Evolutionary conservation across 2,329 filamentous ascomycete genomes (phyloP).

Genomic region (Paramyrothecium sp.): DNA sequence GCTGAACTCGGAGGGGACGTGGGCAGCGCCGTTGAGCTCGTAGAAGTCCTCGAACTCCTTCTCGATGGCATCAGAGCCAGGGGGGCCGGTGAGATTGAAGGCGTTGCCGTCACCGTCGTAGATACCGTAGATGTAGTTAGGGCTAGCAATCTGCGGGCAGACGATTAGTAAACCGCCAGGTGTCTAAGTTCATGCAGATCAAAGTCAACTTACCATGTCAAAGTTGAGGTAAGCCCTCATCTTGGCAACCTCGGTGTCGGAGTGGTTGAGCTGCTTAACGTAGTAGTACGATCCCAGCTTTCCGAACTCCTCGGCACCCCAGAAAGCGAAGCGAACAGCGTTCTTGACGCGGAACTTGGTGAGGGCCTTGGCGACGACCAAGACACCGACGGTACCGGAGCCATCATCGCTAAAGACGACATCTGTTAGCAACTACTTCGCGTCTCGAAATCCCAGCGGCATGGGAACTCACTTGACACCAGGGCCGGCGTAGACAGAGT

Average conservation of each 20-base stretch:
- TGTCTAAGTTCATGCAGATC: background rate
- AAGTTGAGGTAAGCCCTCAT: slow-evolving; percentile 56
- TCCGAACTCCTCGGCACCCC: slow-evolving; percentile 52
- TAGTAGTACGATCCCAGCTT: slow-evolving; percentile 49
- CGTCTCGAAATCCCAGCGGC: background rate
- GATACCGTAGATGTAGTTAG: slow-evolving; percentile 51
- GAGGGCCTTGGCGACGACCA: slow-evolving; percentile 44
- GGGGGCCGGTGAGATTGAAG: slow-evolving; percentile 53
- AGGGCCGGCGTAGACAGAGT: slow-evolving; percentile 47
- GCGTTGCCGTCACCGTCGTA: slow-evolving; percentile 62
- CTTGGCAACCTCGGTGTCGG: slow-evolving; percentile 44
- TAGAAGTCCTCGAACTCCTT: slow-evolving; percentile 58
- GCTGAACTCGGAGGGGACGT: slow-evolving; percentile 61
- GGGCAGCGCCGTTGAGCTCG: slow-evolving; percentile 42
- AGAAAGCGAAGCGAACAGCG: slow-evolving; percentile 48
- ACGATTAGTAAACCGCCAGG: background rate
- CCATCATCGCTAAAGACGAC: slow-evolving; percentile 47
- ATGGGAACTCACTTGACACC: slow-evolving; percentile 51
- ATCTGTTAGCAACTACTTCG: background rate
- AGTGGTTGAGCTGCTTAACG: slow-evolving; percentile 36
- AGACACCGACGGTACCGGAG: slow-evolving; percentile 47
- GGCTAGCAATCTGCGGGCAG: slow-evolving; percentile 36
- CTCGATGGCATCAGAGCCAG: slow-evolving; percentile 60
- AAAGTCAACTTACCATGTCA: slow-evolving; percentile 42
- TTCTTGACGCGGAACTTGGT: slow-evolving; percentile 44